A percentile compares a stretch with the other conserved stretches of the same genome.
Conservation (phyloP, 2,329 filamentous ascomycete genomes). For the Pyrenochaeta sp. region DNA sequence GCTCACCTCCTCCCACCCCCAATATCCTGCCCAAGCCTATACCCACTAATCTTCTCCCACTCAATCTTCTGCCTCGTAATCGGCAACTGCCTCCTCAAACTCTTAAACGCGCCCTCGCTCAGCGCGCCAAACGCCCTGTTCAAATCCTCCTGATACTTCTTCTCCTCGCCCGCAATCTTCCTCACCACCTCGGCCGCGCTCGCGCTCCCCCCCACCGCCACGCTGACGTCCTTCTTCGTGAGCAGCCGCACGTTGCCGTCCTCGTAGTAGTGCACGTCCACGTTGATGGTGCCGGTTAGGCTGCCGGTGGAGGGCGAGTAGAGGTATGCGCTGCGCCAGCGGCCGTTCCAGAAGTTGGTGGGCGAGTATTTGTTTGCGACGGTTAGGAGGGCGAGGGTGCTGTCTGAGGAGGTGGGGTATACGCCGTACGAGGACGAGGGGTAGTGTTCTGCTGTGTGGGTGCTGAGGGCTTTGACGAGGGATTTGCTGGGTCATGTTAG, state of each 20-base stretch:
- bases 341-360: conserved; percentile 98
- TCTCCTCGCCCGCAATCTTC: conserved; percentile 81
- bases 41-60: conserved; percentile 97
- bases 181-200: conserved; percentile 74
- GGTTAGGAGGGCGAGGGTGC: conserved; percentile 78
- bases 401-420: conserved; percentile 79
- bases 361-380: conserved; percentile 98
- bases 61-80: conserved; percentile 99
- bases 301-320: conserved; percentile 71
- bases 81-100: conserved; percentile 86
- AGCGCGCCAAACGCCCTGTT: conserved; percentile 88
- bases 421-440: conserved; percentile 80
- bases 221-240: conserved; percentile 78
- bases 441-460: conserved; percentile 89
- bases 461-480: conserved; percentile 76
- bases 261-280: conserved; percentile 99
- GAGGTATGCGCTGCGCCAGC: conserved; percentile 90
- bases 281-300: conserved; percentile 82
- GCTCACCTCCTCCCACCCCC: conserved; percentile 52
- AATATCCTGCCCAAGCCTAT: conserved; percentile 68
- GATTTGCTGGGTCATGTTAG: conserved; percentile 69
- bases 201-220: conserved; percentile 64
- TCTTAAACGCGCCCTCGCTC: conserved; percentile 95
- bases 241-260: conserved; percentile 95
- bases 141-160: conserved; percentile 94